phyloP scores from a whole-genome alignment of 495 filamentous ascomycete genomes.

The Daldinia caldariorum region DNA sequence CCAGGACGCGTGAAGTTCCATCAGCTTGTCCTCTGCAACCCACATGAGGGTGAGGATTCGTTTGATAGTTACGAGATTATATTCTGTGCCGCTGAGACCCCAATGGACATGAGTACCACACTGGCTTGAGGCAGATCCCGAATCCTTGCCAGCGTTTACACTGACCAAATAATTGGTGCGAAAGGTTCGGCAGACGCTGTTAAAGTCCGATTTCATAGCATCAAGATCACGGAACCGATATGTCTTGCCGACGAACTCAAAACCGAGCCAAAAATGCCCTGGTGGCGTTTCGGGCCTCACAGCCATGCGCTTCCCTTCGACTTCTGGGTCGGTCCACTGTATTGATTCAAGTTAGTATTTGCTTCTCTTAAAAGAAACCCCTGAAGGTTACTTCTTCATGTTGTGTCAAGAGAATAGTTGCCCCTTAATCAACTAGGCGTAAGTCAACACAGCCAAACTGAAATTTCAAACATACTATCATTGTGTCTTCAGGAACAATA shows the following conservation, averaged over 20 bases:
- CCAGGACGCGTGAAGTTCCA: constrained; percentile 36
- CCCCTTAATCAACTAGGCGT: background rate
- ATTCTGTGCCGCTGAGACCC: constrained; percentile 26
- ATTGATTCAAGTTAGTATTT: background rate
- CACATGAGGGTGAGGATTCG: constrained; percentile 32
- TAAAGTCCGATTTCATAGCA: constrained; percentile 21
- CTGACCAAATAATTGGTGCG: constrained; percentile 27
- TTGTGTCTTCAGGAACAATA: constrained; percentile 37
- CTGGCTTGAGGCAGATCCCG: constrained; percentile 21
- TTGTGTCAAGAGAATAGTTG: background rate
- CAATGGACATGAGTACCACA: constrained; percentile 34
- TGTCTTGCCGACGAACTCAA: constrained; percentile 34
- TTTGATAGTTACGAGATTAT: constrained; percentile 22
- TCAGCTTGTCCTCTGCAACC: constrained; percentile 32
- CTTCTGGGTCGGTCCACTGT: constrained; percentile 29
- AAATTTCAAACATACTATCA: constrained; percentile 21
- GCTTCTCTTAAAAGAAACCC: background rate
- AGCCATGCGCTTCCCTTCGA: constrained; percentile 22
- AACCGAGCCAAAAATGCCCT: constrained; percentile 36
- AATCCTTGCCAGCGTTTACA: constrained; percentile 31
- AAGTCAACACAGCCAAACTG: background rate
- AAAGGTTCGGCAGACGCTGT: constrained; percentile 15
- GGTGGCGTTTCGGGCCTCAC: constrained; percentile 25
- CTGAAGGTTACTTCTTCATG: background rate
- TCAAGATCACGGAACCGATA: constrained; percentile 22